phyloP scores from a whole-genome alignment of 805 yeast species.

The Starmerella cellae region DNA sequence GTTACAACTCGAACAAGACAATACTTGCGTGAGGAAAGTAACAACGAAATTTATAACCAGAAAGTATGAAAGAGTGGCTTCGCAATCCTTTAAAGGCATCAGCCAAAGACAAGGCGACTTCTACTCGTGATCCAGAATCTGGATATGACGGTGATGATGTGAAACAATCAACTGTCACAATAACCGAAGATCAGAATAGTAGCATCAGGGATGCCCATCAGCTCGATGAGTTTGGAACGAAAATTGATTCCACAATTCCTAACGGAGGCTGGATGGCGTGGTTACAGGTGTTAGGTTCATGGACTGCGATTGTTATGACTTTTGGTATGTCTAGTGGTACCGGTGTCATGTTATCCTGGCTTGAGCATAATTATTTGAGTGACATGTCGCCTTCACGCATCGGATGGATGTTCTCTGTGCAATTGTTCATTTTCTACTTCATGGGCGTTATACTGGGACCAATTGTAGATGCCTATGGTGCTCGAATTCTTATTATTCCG shows the following conservation, averaged over 20 bases:
- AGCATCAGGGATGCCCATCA: background rate
- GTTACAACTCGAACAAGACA: conserved; percentile 18
- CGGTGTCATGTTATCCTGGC: conserved; percentile 56
- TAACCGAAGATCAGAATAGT: no score
- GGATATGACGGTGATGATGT: no score
- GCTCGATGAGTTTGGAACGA: conserved; percentile 12
- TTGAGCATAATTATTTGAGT: conserved; percentile 38
- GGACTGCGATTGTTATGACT: conserved; percentile 42
- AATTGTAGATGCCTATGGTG: conserved; percentile 48
- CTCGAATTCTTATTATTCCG: conserved; percentile 32
- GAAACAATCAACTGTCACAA: no score
- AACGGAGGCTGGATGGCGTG: conserved; percentile 48
- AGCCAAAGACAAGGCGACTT: no score
- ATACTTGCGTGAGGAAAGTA: conserved; percentile 19
- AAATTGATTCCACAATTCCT: conserved; percentile 25
- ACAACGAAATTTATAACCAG: background rate
- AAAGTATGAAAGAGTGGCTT: no score
- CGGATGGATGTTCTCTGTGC: conserved; percentile 53
- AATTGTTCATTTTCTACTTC: conserved; percentile 28
- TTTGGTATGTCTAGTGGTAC: conserved; percentile 55
- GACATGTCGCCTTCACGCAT: conserved; percentile 34
- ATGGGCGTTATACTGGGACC: conserved; percentile 40
- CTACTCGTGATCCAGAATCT: no score
- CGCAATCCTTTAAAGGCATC: no score
- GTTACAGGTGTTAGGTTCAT: conserved; percentile 42